phyloP scores from a whole-genome alignment of 2,329 filamentous ascomycete genomes.

The Monilinia laxa region DNA sequence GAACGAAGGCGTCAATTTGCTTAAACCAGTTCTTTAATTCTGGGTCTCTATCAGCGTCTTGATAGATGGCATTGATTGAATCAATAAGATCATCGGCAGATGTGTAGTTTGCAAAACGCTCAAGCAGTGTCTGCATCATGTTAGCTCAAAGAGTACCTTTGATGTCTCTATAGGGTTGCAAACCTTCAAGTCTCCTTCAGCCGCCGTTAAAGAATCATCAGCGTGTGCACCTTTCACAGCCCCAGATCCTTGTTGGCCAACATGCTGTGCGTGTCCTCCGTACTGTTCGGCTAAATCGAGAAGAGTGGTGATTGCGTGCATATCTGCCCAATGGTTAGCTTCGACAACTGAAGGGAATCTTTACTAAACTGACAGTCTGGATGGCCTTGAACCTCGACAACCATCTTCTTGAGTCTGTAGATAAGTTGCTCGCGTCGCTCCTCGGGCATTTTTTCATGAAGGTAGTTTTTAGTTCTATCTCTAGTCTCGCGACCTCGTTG shows the following conservation, averaged over 20 bases:
- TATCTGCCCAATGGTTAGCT: conserved; percentile 52
- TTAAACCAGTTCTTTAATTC: conserved; percentile 91
- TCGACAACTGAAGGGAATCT: not conserved
- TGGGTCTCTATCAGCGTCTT: conserved; percentile 79
- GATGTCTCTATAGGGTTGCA: not conserved
- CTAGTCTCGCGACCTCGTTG: conserved; percentile 52
- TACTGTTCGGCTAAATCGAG: conserved; percentile 84
- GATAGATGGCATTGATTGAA: conserved; percentile 81
- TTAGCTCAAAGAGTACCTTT: conserved; percentile 23
- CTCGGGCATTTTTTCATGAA: conserved; percentile 82
- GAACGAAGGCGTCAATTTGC: conserved; percentile 71
- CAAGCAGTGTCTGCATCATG: conserved; percentile 68
- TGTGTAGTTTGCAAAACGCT: conserved; percentile 94
- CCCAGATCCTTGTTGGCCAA: conserved; percentile 63
- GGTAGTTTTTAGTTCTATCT: conserved; percentile 65
- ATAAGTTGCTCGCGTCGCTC: conserved; percentile 91
- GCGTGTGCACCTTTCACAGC: conserved; percentile 71
- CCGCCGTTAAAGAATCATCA: conserved; percentile 62
- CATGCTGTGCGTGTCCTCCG: conserved; percentile 65
- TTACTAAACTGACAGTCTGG: conserved; percentile 65
- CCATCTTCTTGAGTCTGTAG: conserved; percentile 95
- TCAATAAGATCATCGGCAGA: conserved; percentile 84
- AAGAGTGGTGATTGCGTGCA: conserved; percentile 85
- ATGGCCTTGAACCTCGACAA: conserved; percentile 94
- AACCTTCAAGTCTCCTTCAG: conserved; percentile 72